Conservation (phyloP, 2,329 filamentous ascomycete genomes). For the Davidsoniella virescens region DNA sequence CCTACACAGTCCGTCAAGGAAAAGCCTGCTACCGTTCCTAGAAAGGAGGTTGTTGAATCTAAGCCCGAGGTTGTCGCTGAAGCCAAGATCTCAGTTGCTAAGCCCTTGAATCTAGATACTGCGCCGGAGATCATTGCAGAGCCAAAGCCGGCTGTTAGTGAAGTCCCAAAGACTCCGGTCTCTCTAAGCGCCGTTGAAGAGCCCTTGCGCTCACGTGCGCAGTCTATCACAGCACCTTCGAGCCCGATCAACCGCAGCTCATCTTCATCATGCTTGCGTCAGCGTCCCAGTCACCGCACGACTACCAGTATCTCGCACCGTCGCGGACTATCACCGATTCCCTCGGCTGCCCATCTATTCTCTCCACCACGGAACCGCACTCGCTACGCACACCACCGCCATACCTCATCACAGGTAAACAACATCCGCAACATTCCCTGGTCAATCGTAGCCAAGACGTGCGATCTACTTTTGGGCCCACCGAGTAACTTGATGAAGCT, state of each 20-base stretch:
- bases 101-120: background rate
- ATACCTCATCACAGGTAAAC: conserved; percentile 20
- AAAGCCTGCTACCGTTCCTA: background rate
- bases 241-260: conserved; percentile 3
- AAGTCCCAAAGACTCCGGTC: background rate
- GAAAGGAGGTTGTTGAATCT: background rate
- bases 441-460: conserved; percentile 60
- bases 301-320: conserved; percentile 36
- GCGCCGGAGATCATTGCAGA: background rate
- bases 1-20: background rate
- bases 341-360: conserved; percentile 50
- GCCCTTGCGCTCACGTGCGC: no score
- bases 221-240: background rate
- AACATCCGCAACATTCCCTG: conserved; percentile 38
- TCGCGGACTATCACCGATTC: conserved; percentile 49
- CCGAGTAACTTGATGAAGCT: conserved; percentile 61
- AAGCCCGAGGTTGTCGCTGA: background rate
- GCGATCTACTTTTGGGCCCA: conserved; percentile 61
- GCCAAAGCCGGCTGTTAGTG: background rate
- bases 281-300: conserved; percentile 31
- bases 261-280: conserved; percentile 22
- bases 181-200: background rate
- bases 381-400: background rate
- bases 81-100: background rate
- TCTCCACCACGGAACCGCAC: conserved; percentile 22